These are phyloP conservation scores for Cucumis cinereus DNA, from an alignment of 306 rosid genomes.

Conservation along the genomic window DNA sequence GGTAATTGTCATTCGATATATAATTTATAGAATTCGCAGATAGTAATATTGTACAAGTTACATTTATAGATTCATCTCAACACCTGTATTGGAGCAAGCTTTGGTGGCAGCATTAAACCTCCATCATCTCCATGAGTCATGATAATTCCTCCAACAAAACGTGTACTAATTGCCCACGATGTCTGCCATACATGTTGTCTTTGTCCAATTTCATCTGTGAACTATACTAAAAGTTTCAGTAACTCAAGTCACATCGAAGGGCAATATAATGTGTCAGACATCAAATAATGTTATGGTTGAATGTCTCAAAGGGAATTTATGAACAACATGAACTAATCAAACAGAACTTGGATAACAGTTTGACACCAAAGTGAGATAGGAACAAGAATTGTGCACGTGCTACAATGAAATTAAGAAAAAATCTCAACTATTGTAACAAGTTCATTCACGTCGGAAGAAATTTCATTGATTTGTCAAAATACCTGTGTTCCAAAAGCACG, in stretches of 20 bases:
- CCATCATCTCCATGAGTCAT: slow-evolving; percentile 97
- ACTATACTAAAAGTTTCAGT: slow-evolving; percentile 31
- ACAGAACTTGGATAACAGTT: background rate
- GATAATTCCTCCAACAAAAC: slow-evolving; percentile 93
- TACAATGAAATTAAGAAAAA: background rate
- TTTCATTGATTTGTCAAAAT: background rate
- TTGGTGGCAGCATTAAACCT: slow-evolving; percentile 93
- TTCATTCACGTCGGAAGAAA: background rate
- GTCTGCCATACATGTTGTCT: slow-evolving; percentile 91
- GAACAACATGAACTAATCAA: background rate
- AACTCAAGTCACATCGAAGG: slow-evolving; percentile 6
- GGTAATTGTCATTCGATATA: background rate
- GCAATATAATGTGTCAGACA: background rate
- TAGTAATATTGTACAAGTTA: background rate
- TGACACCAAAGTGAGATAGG: background rate
- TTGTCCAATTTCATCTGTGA: slow-evolving; percentile 76
- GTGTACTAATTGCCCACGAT: slow-evolving; percentile 97
- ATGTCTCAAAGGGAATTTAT: background rate
- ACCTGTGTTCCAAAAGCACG: slow-evolving; percentile 95
- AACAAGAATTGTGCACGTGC: background rate
- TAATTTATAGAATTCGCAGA: background rate
- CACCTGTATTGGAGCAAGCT: slow-evolving; percentile 85
- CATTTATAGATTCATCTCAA: slow-evolving; percentile 8
- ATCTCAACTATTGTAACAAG: background rate
- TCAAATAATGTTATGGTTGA: background rate